A percentile compares a stretch with the other conserved stretches of the same genome.
Conservation (phyloP, 495 filamentous ascomycete species). For the Penicillium salamii region DNA sequence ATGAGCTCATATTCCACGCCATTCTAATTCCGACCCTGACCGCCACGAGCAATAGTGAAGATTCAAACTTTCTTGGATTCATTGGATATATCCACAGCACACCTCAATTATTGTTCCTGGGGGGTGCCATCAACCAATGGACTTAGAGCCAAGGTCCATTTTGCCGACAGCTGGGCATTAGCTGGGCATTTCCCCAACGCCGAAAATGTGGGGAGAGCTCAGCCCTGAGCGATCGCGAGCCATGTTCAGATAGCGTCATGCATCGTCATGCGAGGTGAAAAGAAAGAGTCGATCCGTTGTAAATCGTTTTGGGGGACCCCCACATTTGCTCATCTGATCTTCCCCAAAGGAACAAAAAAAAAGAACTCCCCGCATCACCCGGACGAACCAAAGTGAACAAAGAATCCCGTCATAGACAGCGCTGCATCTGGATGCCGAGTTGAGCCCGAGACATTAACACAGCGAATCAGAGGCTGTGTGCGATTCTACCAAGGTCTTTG, state of each 20-base stretch:
- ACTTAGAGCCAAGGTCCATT: not conserved
- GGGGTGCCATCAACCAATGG: not conserved
- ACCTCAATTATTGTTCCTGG: not conserved
- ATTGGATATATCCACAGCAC: not conserved
- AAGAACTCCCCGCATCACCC: not conserved
- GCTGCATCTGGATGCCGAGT: not conserved
- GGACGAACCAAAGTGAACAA: not conserved
- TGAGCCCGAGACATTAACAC: not conserved
- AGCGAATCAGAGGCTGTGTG: not conserved
- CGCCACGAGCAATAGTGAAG: not conserved
- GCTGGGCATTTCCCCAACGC: not conserved
- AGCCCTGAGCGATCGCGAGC: not conserved
- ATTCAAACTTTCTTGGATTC: not conserved
- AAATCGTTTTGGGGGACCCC: not conserved
- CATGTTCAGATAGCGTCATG: not conserved
- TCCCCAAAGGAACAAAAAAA: not conserved
- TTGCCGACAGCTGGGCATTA: not conserved
- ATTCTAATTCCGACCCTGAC: not conserved
- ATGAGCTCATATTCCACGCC: not conserved
- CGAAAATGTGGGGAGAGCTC: not conserved
- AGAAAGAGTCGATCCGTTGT: not conserved
- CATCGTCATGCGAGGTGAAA: not conserved
- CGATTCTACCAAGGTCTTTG: not conserved
- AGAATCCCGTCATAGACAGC: not conserved
- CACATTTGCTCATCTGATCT: constrained; percentile 2